Evolutionary conservation across 495 filamentous ascomycete genomes (phyloP).

Genomic region (Chaetomidium leptoderma): DNA sequence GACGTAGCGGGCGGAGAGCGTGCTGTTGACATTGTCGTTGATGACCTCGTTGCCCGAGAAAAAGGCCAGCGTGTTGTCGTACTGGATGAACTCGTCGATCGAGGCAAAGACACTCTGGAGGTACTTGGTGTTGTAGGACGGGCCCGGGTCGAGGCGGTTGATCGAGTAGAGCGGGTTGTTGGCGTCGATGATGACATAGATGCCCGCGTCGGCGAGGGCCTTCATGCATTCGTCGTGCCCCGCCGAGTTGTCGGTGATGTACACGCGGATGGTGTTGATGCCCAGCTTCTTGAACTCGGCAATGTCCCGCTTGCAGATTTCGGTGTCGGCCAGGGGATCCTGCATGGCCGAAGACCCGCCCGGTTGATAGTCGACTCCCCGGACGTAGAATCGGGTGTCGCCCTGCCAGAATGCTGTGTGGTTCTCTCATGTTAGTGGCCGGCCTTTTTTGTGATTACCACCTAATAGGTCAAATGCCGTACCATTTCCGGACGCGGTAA

Average conservation of each 20-base stretch:
- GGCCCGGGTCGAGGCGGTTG: conserved; percentile 49
- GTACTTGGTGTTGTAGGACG: conserved; percentile 88
- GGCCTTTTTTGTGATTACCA: background rate
- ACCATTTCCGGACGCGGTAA: conserved; percentile 49
- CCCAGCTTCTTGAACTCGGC: conserved; percentile 77
- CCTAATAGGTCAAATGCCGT: conserved; percentile 6
- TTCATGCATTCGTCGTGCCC: conserved; percentile 86
- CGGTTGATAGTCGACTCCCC: conserved; percentile 94
- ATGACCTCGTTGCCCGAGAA: conserved; percentile 98
- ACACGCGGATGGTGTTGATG: conserved; percentile 89
- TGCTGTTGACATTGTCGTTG: conserved; percentile 73
- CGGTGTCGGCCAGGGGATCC: conserved; percentile 79
- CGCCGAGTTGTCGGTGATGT: conserved; percentile 85
- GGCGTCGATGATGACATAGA: conserved; percentile 86
- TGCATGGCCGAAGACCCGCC: conserved; percentile 63
- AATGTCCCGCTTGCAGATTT: conserved; percentile 78
- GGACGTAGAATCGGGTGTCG: conserved; percentile 81
- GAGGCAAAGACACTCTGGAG: conserved; percentile 93
- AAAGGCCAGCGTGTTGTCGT: conserved; percentile 89
- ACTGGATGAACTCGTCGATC: conserved; percentile 82
- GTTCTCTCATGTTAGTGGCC: conserved; percentile 49
- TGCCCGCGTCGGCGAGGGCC: conserved; percentile 73
- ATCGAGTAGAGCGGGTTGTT: conserved; percentile 44
- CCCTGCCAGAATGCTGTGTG: conserved; percentile 96
- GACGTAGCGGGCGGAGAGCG: conserved; percentile 74